Percentiles rank a stretch among this genome's conserved stretches.
Conservation (phyloP, 257 asterid species). For the Solanum virginianum region DNA sequence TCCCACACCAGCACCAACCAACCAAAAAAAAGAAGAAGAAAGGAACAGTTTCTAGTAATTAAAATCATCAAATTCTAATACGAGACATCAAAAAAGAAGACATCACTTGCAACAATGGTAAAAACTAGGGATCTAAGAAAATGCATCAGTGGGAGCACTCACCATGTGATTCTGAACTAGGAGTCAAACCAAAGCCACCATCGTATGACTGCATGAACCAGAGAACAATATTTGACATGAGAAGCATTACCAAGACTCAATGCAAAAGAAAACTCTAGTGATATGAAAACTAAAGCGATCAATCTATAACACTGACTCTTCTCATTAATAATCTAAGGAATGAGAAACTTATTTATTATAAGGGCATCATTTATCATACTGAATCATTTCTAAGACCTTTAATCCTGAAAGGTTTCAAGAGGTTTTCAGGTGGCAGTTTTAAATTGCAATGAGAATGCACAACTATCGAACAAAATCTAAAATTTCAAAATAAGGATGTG, state of each 20-base stretch:
- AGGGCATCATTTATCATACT: background rate
- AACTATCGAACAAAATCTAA: background rate
- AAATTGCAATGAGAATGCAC: background rate
- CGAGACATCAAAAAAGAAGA: background rate
- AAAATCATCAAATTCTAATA: background rate
- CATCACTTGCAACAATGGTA: background rate
- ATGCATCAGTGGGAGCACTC: conserved; percentile 20
- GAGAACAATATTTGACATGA: background rate
- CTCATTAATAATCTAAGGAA: background rate
- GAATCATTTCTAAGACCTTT: background rate
- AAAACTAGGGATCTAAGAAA: background rate
- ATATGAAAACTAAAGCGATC: background rate
- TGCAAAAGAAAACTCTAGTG: background rate
- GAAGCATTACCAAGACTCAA: background rate
- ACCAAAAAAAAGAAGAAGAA: background rate
- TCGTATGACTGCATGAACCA: conserved; percentile 76
- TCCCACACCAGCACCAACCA: too few species aligned
- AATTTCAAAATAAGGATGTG: background rate
- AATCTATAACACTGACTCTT: background rate
- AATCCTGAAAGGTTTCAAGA: background rate
- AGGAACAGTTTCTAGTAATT: background rate
- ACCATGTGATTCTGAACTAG: conserved; percentile 98
- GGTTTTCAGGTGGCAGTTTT: background rate
- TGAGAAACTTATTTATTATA: background rate
- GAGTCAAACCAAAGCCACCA: conserved; percentile 89